phyloP scores from a whole-genome alignment of 345 rosid genomes.

The Punica granatum region DNA sequence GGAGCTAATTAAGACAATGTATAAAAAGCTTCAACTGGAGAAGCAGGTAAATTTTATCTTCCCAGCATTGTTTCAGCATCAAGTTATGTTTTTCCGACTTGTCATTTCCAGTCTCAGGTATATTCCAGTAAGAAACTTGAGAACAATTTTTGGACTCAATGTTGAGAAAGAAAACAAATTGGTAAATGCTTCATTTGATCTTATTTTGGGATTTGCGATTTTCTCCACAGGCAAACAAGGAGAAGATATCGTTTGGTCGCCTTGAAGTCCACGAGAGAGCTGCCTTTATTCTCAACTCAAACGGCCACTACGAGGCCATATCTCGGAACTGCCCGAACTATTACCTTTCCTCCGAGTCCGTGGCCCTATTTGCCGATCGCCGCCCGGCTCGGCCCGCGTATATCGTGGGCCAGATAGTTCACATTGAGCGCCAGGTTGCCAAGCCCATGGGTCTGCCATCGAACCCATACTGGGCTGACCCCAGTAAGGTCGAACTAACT shows the following conservation, averaged over 20 bases:
- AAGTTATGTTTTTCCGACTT: no score
- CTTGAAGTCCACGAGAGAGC: slow-evolving; percentile 90
- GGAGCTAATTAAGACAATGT: slow-evolving; percentile 68
- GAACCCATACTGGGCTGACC: slow-evolving; percentile 30
- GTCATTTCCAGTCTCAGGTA: no score
- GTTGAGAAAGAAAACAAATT: background rate
- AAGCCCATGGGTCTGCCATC: slow-evolving; percentile 26
- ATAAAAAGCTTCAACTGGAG: slow-evolving; percentile 81
- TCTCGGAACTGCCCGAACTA: slow-evolving; percentile 59
- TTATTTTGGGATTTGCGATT: background rate
- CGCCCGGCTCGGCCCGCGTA: slow-evolving; percentile 72
- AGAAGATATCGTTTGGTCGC: slow-evolving; percentile 77
- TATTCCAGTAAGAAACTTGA: background rate
- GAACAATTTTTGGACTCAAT: background rate
- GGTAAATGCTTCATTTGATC: background rate
- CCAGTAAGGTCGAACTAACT: slow-evolving; percentile 25
- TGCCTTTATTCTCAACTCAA: slow-evolving; percentile 73
- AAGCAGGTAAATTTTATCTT: slow-evolving; percentile 61
- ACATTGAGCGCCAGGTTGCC: slow-evolving; percentile 74
- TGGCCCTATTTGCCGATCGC: slow-evolving; percentile 81
- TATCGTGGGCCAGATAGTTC: slow-evolving; percentile 89
- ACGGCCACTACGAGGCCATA: slow-evolving; percentile 85
- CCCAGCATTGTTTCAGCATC: background rate
- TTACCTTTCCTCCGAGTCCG: slow-evolving; percentile 88
- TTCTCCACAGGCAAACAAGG: slow-evolving; percentile 70